These are phyloP conservation scores for Xylaria nigripes DNA, from an alignment of 495 filamentous ascomycete species.

Conservation along the genomic window DNA sequence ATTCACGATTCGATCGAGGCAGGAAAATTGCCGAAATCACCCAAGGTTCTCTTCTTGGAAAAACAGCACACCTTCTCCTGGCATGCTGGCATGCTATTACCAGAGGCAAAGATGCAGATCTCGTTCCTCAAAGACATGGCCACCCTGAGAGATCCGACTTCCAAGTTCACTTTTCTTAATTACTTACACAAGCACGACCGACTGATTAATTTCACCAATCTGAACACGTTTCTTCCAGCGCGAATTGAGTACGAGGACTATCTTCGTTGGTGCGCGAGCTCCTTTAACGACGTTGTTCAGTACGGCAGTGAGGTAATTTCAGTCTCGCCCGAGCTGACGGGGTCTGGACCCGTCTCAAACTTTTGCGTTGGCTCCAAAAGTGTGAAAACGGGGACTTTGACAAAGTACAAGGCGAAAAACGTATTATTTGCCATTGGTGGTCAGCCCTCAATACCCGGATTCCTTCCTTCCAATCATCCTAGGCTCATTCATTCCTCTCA, in stretches of 20 bases:
- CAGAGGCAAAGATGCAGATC: constrained; percentile 93
- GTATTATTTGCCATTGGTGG: constrained; percentile 85
- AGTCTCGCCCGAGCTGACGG: constrained; percentile 38
- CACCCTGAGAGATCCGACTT: constrained; percentile 76
- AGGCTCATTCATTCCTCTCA: constrained; percentile 84
- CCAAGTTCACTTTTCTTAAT: constrained; percentile 91
- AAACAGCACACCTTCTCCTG: constrained; percentile 76
- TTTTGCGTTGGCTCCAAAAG: constrained; percentile 40
- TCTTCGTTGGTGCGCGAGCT: constrained; percentile 79
- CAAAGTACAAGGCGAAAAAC: constrained; percentile 52
- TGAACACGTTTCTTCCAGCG: constrained; percentile 79
- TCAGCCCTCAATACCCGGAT: constrained; percentile 63
- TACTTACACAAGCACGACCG: constrained; percentile 74
- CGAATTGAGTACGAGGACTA: constrained; percentile 92
- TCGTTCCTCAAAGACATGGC: constrained; percentile 96
- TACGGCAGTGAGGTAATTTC: constrained; percentile 72
- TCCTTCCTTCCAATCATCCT: constrained; percentile 51
- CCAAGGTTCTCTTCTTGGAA: constrained; percentile 78
- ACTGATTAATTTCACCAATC: constrained; percentile 80
- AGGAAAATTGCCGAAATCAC: constrained; percentile 34
- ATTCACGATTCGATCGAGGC: constrained; percentile 59
- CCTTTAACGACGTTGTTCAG: constrained; percentile 67
- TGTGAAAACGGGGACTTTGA: constrained; percentile 25
- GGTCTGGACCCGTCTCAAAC: constrained; percentile 37
- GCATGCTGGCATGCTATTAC: constrained; percentile 93